Evolutionary conservation across 202 grass and related monocot species (phyloP), one percentile per base, ranked within the genome.

Genomic region (Carex sylvatica): DNA sequence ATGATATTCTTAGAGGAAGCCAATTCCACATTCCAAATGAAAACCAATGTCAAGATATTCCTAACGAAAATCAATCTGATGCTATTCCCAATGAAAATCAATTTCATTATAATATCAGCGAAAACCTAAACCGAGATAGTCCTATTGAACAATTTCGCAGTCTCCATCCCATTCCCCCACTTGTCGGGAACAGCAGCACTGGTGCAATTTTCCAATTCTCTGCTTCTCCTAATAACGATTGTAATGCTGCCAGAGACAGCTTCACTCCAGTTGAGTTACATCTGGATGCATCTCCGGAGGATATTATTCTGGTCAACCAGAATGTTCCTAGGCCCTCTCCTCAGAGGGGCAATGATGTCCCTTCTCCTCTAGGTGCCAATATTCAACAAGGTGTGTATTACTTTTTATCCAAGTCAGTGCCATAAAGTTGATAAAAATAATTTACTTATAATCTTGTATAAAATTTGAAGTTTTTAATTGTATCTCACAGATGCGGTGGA

Each of bases 1-100:
- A 75, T 75, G 72, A 75, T 75, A 75, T 75, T 75, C 72, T 75
- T 7, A 55, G 72, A 75, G 49, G 15, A 75, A 75, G 14, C 24
- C 72, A 75, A 55, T 75, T 75, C 1, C 15, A 33, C 72, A 75
- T 75, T 75, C 72, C 15, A 31, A 75, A n/a, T 55, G 72, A 58
- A 58, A 58, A 58, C 18, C 54, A 58, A 58, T 7, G 6, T n/a
- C 54, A 16, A 5, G 54, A 58, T n/a, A 58, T 58, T 58, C 54
- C 54, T 22, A 61, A 22, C 24, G 59, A 77, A 59, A 77, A 59
- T 58, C 52, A 35, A 38, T 38, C 30, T 77, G 74, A 77, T 36
- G 74, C 74, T 58, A n/a, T 77, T 35, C 52, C 74, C 16, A 59
- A 36, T 75, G 72, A 55, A 75, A 75, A 75, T 55, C 72, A 33